Evolutionary conservation across 1,284 basidiomycete species (phyloP).

Genomic region (Mycosarcoma mackinlayi): DNA sequence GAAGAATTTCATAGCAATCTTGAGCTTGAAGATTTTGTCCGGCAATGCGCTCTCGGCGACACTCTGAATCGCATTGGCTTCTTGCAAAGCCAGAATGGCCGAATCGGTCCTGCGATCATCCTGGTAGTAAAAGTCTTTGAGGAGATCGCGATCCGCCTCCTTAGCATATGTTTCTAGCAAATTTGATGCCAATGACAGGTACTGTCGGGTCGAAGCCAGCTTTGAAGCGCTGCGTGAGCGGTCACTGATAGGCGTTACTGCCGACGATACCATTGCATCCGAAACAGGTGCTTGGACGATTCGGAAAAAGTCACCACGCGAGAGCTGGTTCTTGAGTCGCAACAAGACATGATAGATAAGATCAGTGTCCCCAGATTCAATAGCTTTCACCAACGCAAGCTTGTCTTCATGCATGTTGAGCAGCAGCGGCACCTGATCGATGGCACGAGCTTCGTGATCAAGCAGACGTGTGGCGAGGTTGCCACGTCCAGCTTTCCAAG

Average conservation of each 20-base stretch:
- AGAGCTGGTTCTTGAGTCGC: conserved; percentile 76
- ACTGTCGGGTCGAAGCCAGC: conserved; percentile 36
- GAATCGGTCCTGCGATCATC: conserved; percentile 94
- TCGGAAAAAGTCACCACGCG: conserved; percentile 92
- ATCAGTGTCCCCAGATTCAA: conserved; percentile 94
- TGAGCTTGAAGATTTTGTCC: conserved; percentile 77
- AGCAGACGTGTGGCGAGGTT: conserved; percentile 91
- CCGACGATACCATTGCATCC: conserved; percentile 20
- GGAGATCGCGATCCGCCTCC: conserved; percentile 79
- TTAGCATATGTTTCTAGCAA: conserved; percentile 64
- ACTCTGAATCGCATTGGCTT: conserved; percentile 65
- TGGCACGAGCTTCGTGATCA: conserved; percentile 87
- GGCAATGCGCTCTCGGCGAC: conserved; percentile 31
- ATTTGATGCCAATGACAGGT: conserved; percentile 55
- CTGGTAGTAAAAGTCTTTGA: conserved; percentile 96
- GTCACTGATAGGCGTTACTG: background rate
- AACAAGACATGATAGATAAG: conserved; percentile 70
- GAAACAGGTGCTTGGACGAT: conserved; percentile 76
- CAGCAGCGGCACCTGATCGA: conserved; percentile 91
- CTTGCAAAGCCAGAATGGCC: conserved; percentile 85
- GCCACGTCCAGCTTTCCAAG: conserved; percentile 89
- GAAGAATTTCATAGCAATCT: conserved; percentile 88
- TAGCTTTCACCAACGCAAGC: conserved; percentile 86
- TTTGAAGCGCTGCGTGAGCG: conserved; percentile 15
- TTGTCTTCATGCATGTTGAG: conserved; percentile 94